A percentile compares a stretch with the other conserved stretches of the same genome.
Conservation (phyloP, 495 filamentous ascomycete species). For the Lophium mytilinum region DNA sequence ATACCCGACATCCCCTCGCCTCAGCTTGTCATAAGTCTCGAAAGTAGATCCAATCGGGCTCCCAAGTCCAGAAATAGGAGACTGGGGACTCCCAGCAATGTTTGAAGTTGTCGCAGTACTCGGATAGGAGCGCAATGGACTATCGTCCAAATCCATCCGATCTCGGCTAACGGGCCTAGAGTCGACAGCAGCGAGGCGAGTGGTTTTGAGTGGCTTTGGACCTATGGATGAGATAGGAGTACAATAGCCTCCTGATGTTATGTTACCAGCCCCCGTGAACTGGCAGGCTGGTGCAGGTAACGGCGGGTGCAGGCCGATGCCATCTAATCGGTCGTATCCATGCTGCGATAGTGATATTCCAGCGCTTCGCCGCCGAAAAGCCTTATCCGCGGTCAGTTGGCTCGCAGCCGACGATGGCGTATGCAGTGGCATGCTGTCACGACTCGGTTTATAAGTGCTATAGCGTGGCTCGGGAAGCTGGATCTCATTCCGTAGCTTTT, state of each 20-base stretch:
- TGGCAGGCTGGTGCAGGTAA: conserved; percentile 12
- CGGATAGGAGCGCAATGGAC: conserved; percentile 13
- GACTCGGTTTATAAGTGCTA: conserved; percentile 68
- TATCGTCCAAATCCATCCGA: conserved; percentile 26
- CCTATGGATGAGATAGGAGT: conserved; percentile 6
- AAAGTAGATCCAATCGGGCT: conserved; percentile 6
- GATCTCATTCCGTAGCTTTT: conserved; percentile 84
- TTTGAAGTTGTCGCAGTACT: background rate
- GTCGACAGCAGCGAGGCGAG: conserved; percentile 6
- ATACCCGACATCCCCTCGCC: conserved; percentile 59
- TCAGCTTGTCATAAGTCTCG: conserved; percentile 56
- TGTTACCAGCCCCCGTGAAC: conserved; percentile 9
- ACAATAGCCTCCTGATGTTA: background rate
- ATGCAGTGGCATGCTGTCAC: conserved; percentile 31
- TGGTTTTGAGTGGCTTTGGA: conserved; percentile 14
- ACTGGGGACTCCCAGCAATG: background rate
- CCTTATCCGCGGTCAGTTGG: conserved; percentile 17
- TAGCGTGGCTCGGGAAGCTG: conserved; percentile 83
- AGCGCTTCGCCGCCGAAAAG: conserved; percentile 24
- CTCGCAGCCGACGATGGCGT: conserved; percentile 10
- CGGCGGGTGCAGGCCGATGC: conserved; percentile 5
- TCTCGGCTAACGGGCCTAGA: conserved; percentile 26
- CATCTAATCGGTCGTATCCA: conserved; percentile 8
- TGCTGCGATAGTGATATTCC: conserved; percentile 20
- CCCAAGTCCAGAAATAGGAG: background rate